Evolutionary conservation across 345 rosid genomes (phyloP), one percentile per base, ranked within the genome.

Genomic region (Lenwebbia sp.): DNA sequence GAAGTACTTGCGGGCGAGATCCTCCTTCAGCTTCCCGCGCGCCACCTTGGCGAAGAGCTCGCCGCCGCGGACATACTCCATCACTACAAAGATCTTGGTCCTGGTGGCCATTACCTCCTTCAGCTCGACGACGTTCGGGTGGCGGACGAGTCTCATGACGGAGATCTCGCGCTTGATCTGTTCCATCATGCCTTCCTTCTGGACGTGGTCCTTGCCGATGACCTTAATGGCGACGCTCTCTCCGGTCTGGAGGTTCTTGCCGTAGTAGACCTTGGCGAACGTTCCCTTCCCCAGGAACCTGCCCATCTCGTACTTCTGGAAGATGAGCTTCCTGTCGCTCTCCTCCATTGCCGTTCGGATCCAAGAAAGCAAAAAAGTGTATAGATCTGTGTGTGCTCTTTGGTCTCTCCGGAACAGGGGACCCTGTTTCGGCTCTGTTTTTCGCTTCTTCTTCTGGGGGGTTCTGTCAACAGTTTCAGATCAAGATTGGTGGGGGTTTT

Each of bases 41-140:
- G 88, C 88, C 9, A 96, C 89, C 86, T 88, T 93, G 13, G 94
- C 92, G 75, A 94, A 96, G 22, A 96, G 93, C 89, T 96, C 98
- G 0, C 98, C 98, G 21, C 98, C 96, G 14, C 88, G 78, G 25
- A 95, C 96, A n/a, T 92, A 92, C 57, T 96, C 99, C 98, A 96
- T 96, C 13, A 93, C 90, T 17, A 96, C 88, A 83, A 91, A 95
- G 87, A 94, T 95, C 88, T 90, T 94, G 7, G 89, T 90, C 85
- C 91, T 90, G 0, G 98, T 94, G 0, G 99, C 98, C 94, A 96
- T 88, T 19, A 95, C 96, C 81, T 96, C 99, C 26, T 90, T 94
- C 86, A 96, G 92, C 70, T 92, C 92, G 13, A 94, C 96, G 44
- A 96, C 78, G 89, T 95, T 92, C 0, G 96, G 98, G 78, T 96